Percentiles rank a stretch among this genome's conserved stretches.
phyloP scores from a whole-genome alignment of 768 basidiomycete genomes.

The Rhodocollybia butyracea region DNA sequence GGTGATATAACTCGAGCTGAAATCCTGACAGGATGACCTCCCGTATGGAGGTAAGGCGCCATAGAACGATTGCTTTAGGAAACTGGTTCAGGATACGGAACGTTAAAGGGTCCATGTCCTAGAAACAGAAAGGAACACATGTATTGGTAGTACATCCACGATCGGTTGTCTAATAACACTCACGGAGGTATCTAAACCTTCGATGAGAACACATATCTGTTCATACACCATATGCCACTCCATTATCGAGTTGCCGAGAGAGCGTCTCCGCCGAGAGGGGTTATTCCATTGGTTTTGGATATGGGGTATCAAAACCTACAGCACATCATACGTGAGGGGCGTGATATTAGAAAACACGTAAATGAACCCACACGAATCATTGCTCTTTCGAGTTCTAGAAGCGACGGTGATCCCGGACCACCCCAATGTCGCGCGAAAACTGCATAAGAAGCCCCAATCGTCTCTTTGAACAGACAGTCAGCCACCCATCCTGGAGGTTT shows the following conservation, averaged over 20 bases:
- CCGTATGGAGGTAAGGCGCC: conserved; percentile 56
- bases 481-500: conserved; percentile 52
- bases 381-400: conserved; percentile 37
- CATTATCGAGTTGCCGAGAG: conserved; percentile 57
- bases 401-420: conserved; percentile 29
- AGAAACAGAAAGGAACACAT: background rate
- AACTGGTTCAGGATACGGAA: conserved; percentile 36
- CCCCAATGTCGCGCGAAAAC: conserved; percentile 40
- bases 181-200: conserved; percentile 28
- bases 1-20: conserved; percentile 69
- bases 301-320: conserved; percentile 56
- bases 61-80: conserved; percentile 48
- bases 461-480: conserved; percentile 64
- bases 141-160: no score
- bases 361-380: conserved; percentile 40
- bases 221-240: conserved; percentile 70
- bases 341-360: background rate
- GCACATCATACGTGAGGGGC: background rate
- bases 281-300: conserved; percentile 66
- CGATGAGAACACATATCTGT: conserved; percentile 21
- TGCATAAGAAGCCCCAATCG: conserved; percentile 52
- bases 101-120: conserved; percentile 25
- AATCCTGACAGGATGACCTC: conserved; percentile 76
- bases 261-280: conserved; percentile 61
- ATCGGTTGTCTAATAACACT: no score